Evolutionary conservation across 1,284 basidiomycete species (phyloP), one percentile per base, ranked within the genome.

Genomic region (Ustilago loliicola): DNA sequence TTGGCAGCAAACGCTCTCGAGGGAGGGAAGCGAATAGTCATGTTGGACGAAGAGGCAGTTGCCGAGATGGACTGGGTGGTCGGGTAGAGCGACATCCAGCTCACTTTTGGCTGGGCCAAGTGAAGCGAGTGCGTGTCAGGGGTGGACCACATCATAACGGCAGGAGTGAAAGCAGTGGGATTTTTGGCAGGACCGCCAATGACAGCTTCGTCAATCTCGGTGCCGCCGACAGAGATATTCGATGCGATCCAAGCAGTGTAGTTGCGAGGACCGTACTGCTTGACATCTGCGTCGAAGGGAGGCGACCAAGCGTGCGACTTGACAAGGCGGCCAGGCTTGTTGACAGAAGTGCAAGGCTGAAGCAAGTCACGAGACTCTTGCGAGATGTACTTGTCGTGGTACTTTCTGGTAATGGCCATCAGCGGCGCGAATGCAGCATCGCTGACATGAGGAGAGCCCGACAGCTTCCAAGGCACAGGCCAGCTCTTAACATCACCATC

Each of bases 171-270:
- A 0, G 69, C 69, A 1, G 63, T 66, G 6, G 63, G 63, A 36
- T 66, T 72, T 59, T 66, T 72, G 53, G 69, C 69, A 15, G 69
- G 69, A 23, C 69, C 69, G 3, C 69, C 69, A 11, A 72, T 72
- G 55, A 19, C 36, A 23, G 64, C 69, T 50, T 72, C 63, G 45
- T 72, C 69, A 19, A 72, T 72, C 63, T 72, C 63, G 15, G 69
- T 72, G 17, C 69, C 63, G n/a, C 69, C 69, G 21, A 65, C 69
- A 9, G 69, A 61, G 42, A 72, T 47, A 19, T 72, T 72, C 53
- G 57, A 42, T 34, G 59, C 53, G 38, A 72, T 72, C 63, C 64
- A 72, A 10, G 69, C 69, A 8, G 69, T 72, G 69, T 72, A 72
- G 56, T 72, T 72, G 34, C 69, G 63, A 51, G 69, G 69, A n/a